Evolutionary conservation across 306 rosid genomes (phyloP).

Genomic region (Corylus americana): DNA sequence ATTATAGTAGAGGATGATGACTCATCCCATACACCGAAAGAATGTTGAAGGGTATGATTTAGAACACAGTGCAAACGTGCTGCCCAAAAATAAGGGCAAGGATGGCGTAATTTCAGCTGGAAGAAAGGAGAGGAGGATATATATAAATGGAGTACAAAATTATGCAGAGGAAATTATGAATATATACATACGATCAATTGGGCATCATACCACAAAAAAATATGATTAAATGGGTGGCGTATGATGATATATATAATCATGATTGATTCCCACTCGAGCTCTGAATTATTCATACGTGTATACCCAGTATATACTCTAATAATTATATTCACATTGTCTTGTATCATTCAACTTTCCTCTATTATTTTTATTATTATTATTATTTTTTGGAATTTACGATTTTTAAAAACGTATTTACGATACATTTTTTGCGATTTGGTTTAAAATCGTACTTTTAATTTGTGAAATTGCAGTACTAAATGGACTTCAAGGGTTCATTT

Average conservation of each 20-base stretch:
- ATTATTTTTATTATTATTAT: too few species aligned
- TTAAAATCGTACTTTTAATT: too few species aligned
- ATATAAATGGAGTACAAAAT: constrained; percentile 6
- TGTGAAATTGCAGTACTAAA: too few species aligned
- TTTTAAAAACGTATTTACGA: too few species aligned
- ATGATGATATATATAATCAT: not conserved
- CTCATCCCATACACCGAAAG: constrained; percentile 23
- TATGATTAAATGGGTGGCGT: not conserved
- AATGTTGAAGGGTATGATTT: constrained; percentile 25
- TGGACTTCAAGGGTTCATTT: too few species aligned
- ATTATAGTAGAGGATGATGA: constrained; percentile 8
- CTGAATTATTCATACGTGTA: not conserved
- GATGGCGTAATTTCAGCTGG: not conserved
- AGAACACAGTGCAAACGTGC: not conserved
- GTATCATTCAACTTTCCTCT: not conserved
- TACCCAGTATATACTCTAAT: not conserved
- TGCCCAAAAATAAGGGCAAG: not conserved
- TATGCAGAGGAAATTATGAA: not conserved
- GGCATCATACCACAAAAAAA: not conserved
- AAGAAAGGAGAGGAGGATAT: not conserved
- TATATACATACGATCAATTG: not conserved
- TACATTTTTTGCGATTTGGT: too few species aligned
- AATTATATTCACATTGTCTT: not conserved
- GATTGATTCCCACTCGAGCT: not conserved
- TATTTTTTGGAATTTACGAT: too few species aligned